phyloP scores from a whole-genome alignment of 208 protist species.

The Leishmania mexicana region DNA sequence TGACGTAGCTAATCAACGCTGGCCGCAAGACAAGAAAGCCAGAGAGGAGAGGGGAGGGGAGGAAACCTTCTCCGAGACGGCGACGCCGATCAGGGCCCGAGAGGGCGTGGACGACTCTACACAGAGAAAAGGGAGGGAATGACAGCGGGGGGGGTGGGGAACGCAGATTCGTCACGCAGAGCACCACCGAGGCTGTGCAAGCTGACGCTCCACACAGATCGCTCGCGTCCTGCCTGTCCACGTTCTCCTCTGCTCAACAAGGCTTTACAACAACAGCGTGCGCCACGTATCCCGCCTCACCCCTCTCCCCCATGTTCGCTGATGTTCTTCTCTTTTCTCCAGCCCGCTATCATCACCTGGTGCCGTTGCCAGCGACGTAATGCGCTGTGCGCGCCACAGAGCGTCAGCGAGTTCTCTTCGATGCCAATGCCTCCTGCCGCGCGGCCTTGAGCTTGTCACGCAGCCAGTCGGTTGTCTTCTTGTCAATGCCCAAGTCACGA shows the following conservation, averaged over 20 bases:
- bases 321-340: not conserved
- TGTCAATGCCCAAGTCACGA: conserved; percentile 65
- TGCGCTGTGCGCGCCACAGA: not conserved
- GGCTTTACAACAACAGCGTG: not conserved
- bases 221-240: not conserved
- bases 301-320: not conserved
- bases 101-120: too few relatives aligned
- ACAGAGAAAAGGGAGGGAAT: too few relatives aligned
- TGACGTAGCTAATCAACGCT: not conserved
- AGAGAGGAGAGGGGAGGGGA: not conserved
- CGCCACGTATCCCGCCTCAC: not conserved
- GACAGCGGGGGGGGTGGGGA: not conserved
- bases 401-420: not conserved
- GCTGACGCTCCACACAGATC: not conserved
- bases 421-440: conserved; percentile 27
- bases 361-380: not conserved
- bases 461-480: conserved; percentile 58
- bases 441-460: conserved; percentile 38
- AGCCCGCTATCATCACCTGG: not conserved
- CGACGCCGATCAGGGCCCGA: too few relatives aligned
- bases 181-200: not conserved
- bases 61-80: not conserved
- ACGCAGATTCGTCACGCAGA: not conserved
- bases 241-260: not conserved
- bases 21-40: not conserved